Evolutionary conservation across 2,329 filamentous ascomycete species (phyloP).

Genomic region (Ophiocordyceps australis): DNA sequence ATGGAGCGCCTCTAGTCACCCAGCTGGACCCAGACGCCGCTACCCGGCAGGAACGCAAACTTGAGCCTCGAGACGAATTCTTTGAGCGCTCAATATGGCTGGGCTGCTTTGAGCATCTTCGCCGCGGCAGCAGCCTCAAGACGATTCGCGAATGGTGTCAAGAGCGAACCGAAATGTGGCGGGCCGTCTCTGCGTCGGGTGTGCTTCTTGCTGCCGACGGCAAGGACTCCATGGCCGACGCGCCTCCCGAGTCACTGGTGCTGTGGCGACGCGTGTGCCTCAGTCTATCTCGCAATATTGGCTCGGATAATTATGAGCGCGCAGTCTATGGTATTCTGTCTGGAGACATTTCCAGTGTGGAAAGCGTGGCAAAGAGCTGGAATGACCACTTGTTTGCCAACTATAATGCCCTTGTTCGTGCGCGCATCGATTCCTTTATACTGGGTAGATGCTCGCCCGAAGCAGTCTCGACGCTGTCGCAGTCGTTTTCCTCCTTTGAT

Average conservation of each 20-base stretch:
- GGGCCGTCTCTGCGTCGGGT: conserved; percentile 65
- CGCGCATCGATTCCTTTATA: conserved; percentile 61
- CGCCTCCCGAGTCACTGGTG: conserved; percentile 25
- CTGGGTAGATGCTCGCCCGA: conserved; percentile 33
- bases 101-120: conserved; percentile 83
- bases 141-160: conserved; percentile 74
- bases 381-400: conserved; percentile 77
- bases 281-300: conserved; percentile 48
- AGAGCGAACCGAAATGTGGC: conserved; percentile 76
- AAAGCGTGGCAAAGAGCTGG: conserved; percentile 60
- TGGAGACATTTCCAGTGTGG: conserved; percentile 63
- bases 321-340: conserved; percentile 85
- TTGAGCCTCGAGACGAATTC: conserved; percentile 71
- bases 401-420: conserved; percentile 70
- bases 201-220: conserved; percentile 38
- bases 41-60: conserved; percentile 56
- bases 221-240: conserved; percentile 17
- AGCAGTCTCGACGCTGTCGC: conserved; percentile 31
- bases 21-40: conserved; percentile 84
- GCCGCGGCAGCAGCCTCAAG: conserved; percentile 57
- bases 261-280: conserved; percentile 69
- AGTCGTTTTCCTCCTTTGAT: conserved; percentile 46
- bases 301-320: conserved; percentile 60
- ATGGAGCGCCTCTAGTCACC: conserved; percentile 53
- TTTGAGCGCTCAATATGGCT: conserved; percentile 87